A percentile compares a stretch with the other conserved stretches of the same genome.
Conservation (phyloP, 805 yeast genomes). For the Kodamaea kakaduensis region DNA sequence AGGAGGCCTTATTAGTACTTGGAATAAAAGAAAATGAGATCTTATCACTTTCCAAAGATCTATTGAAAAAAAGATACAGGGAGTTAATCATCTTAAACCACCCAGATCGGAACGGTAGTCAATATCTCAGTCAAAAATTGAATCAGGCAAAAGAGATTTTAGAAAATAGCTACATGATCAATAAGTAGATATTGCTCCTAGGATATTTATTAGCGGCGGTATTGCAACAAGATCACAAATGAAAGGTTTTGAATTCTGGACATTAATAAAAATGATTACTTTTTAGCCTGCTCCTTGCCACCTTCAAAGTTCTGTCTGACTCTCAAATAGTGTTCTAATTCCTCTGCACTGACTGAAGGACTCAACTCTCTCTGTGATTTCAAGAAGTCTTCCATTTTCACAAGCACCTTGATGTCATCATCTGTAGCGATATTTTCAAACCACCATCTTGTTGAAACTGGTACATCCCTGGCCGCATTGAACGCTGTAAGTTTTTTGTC, state of each 20-base stretch:
- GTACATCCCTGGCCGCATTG: constrained; percentile 42
- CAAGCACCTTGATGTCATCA: constrained; percentile 66
- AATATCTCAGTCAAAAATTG: constrained; percentile 37
- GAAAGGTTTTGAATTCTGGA: no score
- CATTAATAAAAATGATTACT: no score
- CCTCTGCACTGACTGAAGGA: constrained; percentile 87
- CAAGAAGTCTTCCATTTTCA: constrained; percentile 68
- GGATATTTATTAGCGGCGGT: not conserved
- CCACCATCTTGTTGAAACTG: constrained; percentile 78
- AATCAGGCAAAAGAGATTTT: constrained; percentile 42
- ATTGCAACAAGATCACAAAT: not conserved
- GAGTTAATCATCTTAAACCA: constrained; percentile 39
- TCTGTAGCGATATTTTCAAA: constrained; percentile 73
- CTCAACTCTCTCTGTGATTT: constrained; percentile 67
- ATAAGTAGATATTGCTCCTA: no score
- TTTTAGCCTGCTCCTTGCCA: constrained; percentile 37
- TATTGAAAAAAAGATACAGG: constrained; percentile 33
- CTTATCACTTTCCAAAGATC: constrained; percentile 19
- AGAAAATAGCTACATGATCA: constrained; percentile 36
- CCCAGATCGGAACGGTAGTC: constrained; percentile 41
- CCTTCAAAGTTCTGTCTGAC: constrained; percentile 86
- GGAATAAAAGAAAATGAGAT: constrained; percentile 42
- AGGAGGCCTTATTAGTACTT: constrained; percentile 37
- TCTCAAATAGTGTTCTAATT: constrained; percentile 71
- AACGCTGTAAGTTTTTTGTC: constrained; percentile 58